Evolutionary conservation across 2,329 filamentous ascomycete species (phyloP).

Genomic region (Epicoccum nigrum): DNA sequence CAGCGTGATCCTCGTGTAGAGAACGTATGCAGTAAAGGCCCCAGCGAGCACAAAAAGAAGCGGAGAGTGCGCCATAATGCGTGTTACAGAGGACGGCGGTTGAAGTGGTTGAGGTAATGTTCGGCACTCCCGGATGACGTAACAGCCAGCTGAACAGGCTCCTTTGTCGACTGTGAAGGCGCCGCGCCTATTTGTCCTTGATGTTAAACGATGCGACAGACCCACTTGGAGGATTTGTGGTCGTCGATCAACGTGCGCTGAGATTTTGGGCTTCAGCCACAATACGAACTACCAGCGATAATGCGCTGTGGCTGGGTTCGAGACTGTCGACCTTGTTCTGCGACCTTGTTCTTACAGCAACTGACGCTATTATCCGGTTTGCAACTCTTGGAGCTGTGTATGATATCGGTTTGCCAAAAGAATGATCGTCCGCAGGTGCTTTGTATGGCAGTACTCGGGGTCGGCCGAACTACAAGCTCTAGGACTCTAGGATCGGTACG

Average conservation of each 20-base stretch:
- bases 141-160: background rate
- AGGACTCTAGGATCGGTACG: no score
- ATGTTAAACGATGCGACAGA: background rate
- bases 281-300: background rate
- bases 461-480: conserved; percentile 3
- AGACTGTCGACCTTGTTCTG: background rate
- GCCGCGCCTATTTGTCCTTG: background rate
- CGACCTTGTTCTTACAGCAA: background rate
- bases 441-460: background rate
- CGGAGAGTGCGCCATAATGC: conserved; percentile 32
- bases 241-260: no score
- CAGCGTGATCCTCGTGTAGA: conserved; percentile 43
- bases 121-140: background rate
- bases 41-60: conserved; percentile 37
- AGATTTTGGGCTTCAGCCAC: no score
- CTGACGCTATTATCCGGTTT: background rate
- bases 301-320: background rate
- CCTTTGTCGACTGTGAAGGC: background rate
- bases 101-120: background rate
- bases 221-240: background rate
- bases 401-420: background rate
- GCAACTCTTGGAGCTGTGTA: background rate
- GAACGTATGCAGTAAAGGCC: conserved; percentile 43
- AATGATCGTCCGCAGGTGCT: background rate
- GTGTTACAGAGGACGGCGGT: background rate